Conservation (phyloP, 1,284 basidiomycete species). For the Puccinia triticina region DNA sequence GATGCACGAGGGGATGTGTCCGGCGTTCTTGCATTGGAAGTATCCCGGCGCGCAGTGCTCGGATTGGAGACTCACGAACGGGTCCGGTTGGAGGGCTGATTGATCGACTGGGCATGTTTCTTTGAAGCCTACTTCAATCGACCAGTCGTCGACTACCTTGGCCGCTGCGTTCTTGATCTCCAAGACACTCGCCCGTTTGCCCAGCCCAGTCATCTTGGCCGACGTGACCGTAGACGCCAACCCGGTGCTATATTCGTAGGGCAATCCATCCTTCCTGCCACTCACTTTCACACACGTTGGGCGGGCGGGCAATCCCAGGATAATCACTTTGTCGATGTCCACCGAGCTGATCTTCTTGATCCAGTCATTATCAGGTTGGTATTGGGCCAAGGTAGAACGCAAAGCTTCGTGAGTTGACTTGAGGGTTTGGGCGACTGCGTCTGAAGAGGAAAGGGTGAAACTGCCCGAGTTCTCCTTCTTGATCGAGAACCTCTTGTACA, state of each 20-base stretch:
- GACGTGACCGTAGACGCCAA: conserved; percentile 53
- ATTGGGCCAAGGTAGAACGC: conserved; percentile 45
- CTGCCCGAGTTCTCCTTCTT: conserved; percentile 66
- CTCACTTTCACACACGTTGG: conserved; percentile 62
- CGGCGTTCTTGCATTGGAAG: conserved; percentile 83
- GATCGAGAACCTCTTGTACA: conserved; percentile 68
- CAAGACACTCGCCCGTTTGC: conserved; percentile 43
- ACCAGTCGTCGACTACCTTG: conserved; percentile 43
- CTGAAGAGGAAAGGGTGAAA: conserved; percentile 64
- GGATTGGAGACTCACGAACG: conserved; percentile 26
- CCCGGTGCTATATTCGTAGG: conserved; percentile 56
- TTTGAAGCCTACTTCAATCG: conserved; percentile 33
- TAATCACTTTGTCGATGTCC: conserved; percentile 75
- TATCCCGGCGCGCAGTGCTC: conserved; percentile 38
- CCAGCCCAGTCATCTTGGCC: conserved; percentile 28
- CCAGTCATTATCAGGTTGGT: conserved; percentile 67
- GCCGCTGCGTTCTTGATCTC: conserved; percentile 33
- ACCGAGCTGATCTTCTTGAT: conserved; percentile 70
- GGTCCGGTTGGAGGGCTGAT: conserved; percentile 4
- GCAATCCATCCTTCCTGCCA: conserved; percentile 53
- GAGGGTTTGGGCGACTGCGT: conserved; percentile 66
- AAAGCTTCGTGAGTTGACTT: conserved; percentile 54
- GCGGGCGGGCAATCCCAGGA: conserved; percentile 72
- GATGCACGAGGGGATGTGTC: conserved; percentile 80
- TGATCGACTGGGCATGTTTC: background rate